Evolutionary conservation across 2,329 filamentous ascomycete genomes (phyloP).

Genomic region (Pseudophaeomoniella oleicola): DNA sequence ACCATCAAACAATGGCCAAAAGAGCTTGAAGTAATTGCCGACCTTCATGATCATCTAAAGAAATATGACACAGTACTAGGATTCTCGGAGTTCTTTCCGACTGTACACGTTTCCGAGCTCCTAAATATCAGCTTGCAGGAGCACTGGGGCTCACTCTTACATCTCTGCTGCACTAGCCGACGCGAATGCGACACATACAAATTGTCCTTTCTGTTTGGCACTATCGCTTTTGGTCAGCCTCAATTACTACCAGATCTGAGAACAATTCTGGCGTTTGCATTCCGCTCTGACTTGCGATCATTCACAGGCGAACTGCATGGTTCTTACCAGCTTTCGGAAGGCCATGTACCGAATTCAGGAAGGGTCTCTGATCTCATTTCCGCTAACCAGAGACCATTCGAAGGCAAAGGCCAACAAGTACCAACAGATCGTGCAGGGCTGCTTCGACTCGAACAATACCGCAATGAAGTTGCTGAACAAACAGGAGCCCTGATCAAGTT

Average conservation of each 20-base stretch:
- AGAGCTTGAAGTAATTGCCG: not conserved
- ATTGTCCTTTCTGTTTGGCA: conserved; percentile 4
- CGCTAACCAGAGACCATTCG: too few species aligned
- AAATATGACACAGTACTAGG: not conserved
- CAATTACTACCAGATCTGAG: not conserved
- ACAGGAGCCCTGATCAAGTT: too few species aligned
- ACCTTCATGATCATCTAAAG: not conserved
- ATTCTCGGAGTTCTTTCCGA: not conserved
- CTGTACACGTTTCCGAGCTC: conserved; percentile 2
- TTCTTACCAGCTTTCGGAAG: conserved; percentile 3
- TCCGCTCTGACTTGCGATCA: conserved; percentile 1
- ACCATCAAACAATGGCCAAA: not conserved
- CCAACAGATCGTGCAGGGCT: too few species aligned
- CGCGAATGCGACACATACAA: conserved; percentile 1
- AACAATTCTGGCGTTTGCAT: conserved; percentile 3
- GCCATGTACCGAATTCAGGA: not conserved
- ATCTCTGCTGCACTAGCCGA: conserved; percentile 3
- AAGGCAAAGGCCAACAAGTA: too few species aligned
- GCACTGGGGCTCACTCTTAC: conserved; percentile 3
- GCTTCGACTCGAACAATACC: too few species aligned
- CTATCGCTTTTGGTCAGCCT: conserved; percentile 5
- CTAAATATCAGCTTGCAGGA: conserved; percentile 1
- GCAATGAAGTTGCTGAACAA: too few species aligned
- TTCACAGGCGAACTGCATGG: conserved; percentile 2
- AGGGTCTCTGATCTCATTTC: too few species aligned